Evolutionary conservation across 805 yeast genomes (phyloP), one percentile per base, ranked within the genome.

Genomic region (Hagleromyces aurorensis): DNA sequence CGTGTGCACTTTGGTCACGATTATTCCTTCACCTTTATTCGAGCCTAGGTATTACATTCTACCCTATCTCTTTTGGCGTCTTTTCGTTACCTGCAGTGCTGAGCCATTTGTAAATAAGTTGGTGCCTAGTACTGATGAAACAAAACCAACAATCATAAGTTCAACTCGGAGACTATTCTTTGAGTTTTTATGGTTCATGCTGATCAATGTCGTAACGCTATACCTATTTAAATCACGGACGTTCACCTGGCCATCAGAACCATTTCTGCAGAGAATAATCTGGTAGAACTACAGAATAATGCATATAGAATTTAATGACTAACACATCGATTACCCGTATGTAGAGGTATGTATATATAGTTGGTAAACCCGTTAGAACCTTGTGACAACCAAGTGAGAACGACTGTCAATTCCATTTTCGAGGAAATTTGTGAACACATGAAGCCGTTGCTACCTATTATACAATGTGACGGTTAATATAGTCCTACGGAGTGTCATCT

Each of bases 41-140:
- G 98, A 91, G 56, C 95, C 96, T 27, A 70, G 98, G 34, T 91
- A 91, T 53, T 91, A 79, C 54, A 82, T 89, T 27, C 45, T 85
- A 4, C 96, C 97, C 4, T 75, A 72, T 49, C 52, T 81, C 8
- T 55, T 86, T 21, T 85, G 87, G 74, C 69, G 96, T 43, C 30
- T 83, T 3, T 67, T 73, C 34, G 54, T 68, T 10, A 55, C 57
- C 8, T 48, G 55, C 27, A 43, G 44, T 27, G 50, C 53, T 9
- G 72, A 75, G 11, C 55, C 60, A 14, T 44, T 52, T 11, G 44
- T 37, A 12, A 42, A 42, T 34, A 50, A 48, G 10, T 30, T 52
- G 15, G 39, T 48, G 15, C 38, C 43, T n/a, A 38, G 43, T 2
- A 27, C 30, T 13, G 35, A 30, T n/a, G 36, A 24, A 18, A 38